Base-by-base conservation (phyloP, 768 basidiomycete species). In the Boletus fagicola region DNA sequence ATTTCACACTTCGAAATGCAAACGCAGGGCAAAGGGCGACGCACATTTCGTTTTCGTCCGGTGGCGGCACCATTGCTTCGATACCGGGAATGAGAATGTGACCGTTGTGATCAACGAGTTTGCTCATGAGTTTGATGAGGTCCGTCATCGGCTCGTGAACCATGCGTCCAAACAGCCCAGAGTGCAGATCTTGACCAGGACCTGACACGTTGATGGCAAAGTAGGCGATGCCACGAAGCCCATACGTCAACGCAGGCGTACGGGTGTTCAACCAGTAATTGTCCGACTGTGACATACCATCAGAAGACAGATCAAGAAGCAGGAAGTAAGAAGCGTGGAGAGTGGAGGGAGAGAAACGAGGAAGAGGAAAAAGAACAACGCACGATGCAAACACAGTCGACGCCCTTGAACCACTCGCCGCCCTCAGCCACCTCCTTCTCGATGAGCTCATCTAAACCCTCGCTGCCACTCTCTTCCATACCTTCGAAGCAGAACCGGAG, bases 111-210 rank as follows among this genome's bases (percentile, higher is more conserved):
- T 83, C 82, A 53, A 97, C 94, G 45, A 98, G 90, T 62, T 85
- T 92, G 65, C 87, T 83, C 83, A 98, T 85, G 61, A 98, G 76
- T 45, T 74, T 68, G 69, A 97, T 79, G 50, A 97, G 85, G 68
- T 96, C 95, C 0, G 92, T 95, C 95, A 98, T 96, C 15, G 95
- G 94, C 72, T 90, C 89, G 67, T 92, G 87, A 22, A 92, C 89
- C 33, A 83, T 85, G 38, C 87, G 78, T 10, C 92, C 92, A 67
- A 91, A 93, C 31, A 87, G 79, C 53, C 95, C 95, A 39, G 93
- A 94, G 73, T 98, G 96, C 1, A 98, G 79, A 68, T 98, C 94
- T 44, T 87, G 80, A 20, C 78, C 85, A 4, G 96, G 95, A 5
- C 96, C 96, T 4, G 87, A 79, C 51, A 98, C 76, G 30, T 83